Base-by-base conservation (phyloP, 1,284 basidiomycete genomes). In the Kalmanozyma brasiliensis region DNA sequence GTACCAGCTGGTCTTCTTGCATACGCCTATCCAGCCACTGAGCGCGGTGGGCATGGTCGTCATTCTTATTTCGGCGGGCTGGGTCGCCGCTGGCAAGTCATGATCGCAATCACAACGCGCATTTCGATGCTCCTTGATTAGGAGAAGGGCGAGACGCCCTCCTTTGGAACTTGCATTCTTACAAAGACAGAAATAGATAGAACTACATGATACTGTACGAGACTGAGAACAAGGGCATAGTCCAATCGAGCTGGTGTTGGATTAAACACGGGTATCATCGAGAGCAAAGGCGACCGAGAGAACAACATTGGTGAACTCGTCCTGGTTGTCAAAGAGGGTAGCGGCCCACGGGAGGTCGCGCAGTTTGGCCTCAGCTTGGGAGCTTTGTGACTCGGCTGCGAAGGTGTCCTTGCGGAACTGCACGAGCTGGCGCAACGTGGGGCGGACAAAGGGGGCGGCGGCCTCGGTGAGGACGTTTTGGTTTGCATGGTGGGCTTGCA, bases 231-330 rank as follows among this genome's bases (percentile, higher is more conserved):
- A n/a, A n/a, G n/a, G n/a, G n/a, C n/a, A n/a, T n/a, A n/a, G n/a
- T n/a, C n/a, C n/a, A n/a, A n/a, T n/a, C n/a, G n/a, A n/a, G n/a
- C n/a, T n/a, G n/a, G n/a, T n/a, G n/a, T n/a, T n/a, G 11, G 13
- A 13, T 61, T 33, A 67, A 29, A 62, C 46, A 16, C 36, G 55
- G 38, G 52, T 59, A 52, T 63, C 52, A 48, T 77, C 76, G 17
- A 77, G 67, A 24, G 73, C 76, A 49, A 77, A 69, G 3, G 74
- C 73, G 11, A 74, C 73, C 8, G 63, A 60, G 1, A 77, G 61
- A 19, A 69, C 66, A n/a, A 74, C 69, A 17, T 77, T 74, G 19
- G 76, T 73, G 30, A 77, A 77, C 23, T 65, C 68, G 49, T 77
- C 76, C 33, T 70, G 59, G n/a, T 58, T 55, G 47, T 76, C 74